phyloP scores from a whole-genome alignment of 257 asterid genomes.

The Primulina eburnea region DNA sequence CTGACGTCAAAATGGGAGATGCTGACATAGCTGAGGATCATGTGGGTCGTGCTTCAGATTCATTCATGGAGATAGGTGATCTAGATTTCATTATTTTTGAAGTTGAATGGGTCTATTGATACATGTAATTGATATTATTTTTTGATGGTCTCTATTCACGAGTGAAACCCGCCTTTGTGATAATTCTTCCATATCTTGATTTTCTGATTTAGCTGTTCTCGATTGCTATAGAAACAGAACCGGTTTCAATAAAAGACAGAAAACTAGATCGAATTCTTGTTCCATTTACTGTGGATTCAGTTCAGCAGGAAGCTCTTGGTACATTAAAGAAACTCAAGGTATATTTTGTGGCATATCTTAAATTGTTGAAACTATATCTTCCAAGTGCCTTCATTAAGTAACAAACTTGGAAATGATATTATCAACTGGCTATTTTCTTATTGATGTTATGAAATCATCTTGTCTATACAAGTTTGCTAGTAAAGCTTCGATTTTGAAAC shows the following conservation, averaged over 20 bases:
- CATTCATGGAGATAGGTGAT: constrained; percentile 44
- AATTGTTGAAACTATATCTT: constrained; percentile 2
- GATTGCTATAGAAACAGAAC: constrained; percentile 30
- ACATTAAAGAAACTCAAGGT: constrained; percentile 82
- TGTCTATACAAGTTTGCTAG: too few species aligned
- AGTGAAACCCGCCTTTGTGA: not conserved
- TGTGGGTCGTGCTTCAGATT: constrained; percentile 18
- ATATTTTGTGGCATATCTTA: constrained; percentile 11
- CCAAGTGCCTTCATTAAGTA: not conserved
- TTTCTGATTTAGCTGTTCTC: constrained; percentile 18
- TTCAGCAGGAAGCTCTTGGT: constrained; percentile 76
- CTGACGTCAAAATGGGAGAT: constrained; percentile 34
- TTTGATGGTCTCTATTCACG: not conserved
- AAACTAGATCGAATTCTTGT: constrained; percentile 47
- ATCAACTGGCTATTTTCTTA: not conserved
- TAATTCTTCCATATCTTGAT: constrained; percentile 12
- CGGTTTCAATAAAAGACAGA: constrained; percentile 26
- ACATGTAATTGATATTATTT: too few species aligned
- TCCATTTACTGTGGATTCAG: constrained; percentile 66
- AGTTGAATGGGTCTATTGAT: too few species aligned
- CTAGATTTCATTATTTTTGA: not conserved
- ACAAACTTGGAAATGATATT: not conserved
- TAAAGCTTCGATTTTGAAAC: too few species aligned
- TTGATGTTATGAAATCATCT: too few species aligned
- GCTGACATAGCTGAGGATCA: constrained; percentile 34